Percentiles rank a stretch among this genome's conserved stretches.
Conservation (phyloP, 2,329 filamentous ascomycete species). For the Claviceps monticola region DNA sequence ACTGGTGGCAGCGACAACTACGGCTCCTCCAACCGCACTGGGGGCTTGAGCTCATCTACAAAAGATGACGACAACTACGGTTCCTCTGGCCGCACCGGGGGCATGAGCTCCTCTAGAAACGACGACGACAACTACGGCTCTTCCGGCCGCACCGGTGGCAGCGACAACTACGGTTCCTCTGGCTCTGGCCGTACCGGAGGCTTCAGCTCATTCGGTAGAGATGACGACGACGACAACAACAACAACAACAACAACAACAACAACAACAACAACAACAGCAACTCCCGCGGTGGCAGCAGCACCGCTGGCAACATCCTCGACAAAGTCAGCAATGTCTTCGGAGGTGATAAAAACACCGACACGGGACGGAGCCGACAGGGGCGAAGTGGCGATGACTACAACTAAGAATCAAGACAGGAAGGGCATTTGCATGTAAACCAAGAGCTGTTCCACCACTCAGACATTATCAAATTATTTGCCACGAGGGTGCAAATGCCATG, state of each 20-base stretch:
- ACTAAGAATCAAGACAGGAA: not conserved
- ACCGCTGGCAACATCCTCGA: conserved; percentile 43
- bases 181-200: no score
- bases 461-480: no score
- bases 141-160: no score
- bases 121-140: no score
- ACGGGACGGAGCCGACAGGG: conserved; percentile 30
- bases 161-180: no score
- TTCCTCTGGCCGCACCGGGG: no score
- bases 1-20: not conserved
- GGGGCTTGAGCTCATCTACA: no score
- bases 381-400: conserved; percentile 12
- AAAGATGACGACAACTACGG: no score
- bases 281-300: conserved; percentile 26
- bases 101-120: no score
- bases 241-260: conserved; percentile 6
- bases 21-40: conserved; percentile 4
- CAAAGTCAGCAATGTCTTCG: conserved; percentile 37
- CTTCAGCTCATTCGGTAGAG: conserved; percentile 1
- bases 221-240: conserved; percentile 1
- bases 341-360: conserved; percentile 24
- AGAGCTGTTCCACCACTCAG: no score
- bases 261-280: conserved; percentile 3
- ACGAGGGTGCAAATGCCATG: no score
- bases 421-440: no score